Evolutionary conservation across 176 grass and related monocot genomes (phyloP).

Genomic region (Guadua angustifolia): DNA sequence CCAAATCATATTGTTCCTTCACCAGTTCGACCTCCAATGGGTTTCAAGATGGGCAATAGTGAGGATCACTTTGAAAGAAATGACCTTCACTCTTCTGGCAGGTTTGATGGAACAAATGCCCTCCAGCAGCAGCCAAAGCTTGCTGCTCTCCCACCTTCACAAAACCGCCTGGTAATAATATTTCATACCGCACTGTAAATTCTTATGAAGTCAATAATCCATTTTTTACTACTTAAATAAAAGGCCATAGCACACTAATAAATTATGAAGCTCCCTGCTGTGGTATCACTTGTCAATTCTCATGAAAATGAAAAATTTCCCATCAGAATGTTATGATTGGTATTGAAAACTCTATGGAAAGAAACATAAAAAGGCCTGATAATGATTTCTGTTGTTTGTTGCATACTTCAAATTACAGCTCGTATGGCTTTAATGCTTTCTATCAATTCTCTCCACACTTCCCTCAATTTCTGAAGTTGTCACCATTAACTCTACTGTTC

Average conservation of each 20-base stretch:
- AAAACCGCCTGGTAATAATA: slow-evolving; percentile 57
- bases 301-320: background rate
- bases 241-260: background rate
- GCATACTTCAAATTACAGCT: slow-evolving; percentile 5
- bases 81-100: slow-evolving; percentile 52
- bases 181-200: slow-evolving; percentile 8
- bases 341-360: slow-evolving; percentile 29
- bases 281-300: slow-evolving; percentile 1
- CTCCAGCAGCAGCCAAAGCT: slow-evolving; percentile 73
- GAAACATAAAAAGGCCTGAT: background rate
- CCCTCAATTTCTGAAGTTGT: slow-evolving; percentile 24
- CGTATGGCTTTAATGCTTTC: slow-evolving; percentile 22
- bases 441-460: background rate
- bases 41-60: slow-evolving; percentile 55
- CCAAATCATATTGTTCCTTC: slow-evolving; percentile 56
- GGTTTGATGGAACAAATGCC: slow-evolving; percentile 63
- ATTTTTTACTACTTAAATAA: background rate
- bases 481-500: slow-evolving; percentile 43
- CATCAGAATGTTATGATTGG: slow-evolving; percentile 9
- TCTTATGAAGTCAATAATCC: background rate
- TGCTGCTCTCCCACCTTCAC: slow-evolving; percentile 60
- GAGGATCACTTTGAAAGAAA: slow-evolving; percentile 68
- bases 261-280: background rate
- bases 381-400: slow-evolving; percentile 11
- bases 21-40: slow-evolving; percentile 56